Percentiles rank a stretch among this genome's conserved stretches.
phyloP scores from a whole-genome alignment of 305 asterid genomes.

The Fraxinus nigra region DNA sequence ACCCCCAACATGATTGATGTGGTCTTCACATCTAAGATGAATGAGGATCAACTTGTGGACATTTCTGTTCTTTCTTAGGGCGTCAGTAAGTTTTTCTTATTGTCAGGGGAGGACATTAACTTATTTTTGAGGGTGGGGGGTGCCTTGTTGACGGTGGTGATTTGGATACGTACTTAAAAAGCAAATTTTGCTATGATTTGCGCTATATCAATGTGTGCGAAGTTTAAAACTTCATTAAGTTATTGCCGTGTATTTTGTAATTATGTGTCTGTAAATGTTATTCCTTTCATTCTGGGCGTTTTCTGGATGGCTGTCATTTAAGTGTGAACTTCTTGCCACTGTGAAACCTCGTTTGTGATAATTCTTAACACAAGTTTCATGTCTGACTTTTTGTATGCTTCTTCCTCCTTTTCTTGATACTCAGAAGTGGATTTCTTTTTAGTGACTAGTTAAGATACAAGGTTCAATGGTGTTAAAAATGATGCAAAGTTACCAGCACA shows the following conservation, averaged over 20 bases:
- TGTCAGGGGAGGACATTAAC: constrained; percentile 21
- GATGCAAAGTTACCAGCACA: constrained; percentile 18
- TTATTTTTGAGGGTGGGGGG: background rate
- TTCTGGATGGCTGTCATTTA: background rate
- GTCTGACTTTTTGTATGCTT: background rate
- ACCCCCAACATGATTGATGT: constrained; percentile 28
- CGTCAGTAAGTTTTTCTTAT: constrained; percentile 39
- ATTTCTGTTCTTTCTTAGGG: constrained; percentile 43
- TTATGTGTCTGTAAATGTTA: constrained; percentile 14
- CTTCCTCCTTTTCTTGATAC: background rate
- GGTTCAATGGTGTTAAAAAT: background rate
- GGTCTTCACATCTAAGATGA: constrained; percentile 35
- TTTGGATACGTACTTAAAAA: constrained; percentile 14
- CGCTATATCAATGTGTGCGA: constrained; percentile 26
- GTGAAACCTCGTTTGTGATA: background rate
- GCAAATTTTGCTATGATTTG: constrained; percentile 29
- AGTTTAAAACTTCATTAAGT: constrained; percentile 44
- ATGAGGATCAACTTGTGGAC: constrained; percentile 37
- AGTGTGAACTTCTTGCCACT: background rate
- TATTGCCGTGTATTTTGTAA: constrained; percentile 19
- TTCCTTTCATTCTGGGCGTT: background rate
- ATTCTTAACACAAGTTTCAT: background rate
- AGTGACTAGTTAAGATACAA: background rate
- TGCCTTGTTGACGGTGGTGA: constrained; percentile 24
- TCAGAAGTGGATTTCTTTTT: background rate